A percentile compares a stretch with the other conserved stretches of the same genome.
These are phyloP conservation scores for Dryas octopetala DNA, from an alignment of 306 rosid genomes.

Conservation along the genomic window DNA sequence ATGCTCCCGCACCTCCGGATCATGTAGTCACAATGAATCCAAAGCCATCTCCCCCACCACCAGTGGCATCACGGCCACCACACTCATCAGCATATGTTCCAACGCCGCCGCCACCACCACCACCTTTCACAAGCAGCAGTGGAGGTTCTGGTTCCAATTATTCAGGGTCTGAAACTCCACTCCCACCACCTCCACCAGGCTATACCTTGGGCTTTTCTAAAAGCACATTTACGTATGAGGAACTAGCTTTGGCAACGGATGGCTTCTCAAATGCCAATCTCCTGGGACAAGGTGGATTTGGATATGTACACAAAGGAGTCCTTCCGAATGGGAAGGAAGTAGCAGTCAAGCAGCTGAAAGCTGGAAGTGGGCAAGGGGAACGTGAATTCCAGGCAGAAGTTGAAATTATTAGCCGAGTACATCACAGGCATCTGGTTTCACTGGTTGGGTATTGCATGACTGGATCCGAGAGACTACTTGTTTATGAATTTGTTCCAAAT, in stretches of 20 bases:
- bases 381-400: constrained; percentile 97
- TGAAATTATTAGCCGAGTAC: constrained; percentile 94
- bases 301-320: constrained; percentile 86
- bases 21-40: constrained; percentile 39
- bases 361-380: constrained; percentile 98
- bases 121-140: constrained; percentile 63
- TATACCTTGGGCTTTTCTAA: constrained; percentile 60
- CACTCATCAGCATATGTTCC: constrained; percentile 26
- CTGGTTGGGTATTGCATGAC: constrained; percentile 90
- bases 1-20: constrained; percentile 66
- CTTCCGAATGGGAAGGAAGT: constrained; percentile 96
- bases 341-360: constrained; percentile 89
- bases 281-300: constrained; percentile 97
- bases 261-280: constrained; percentile 96
- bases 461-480: constrained; percentile 78
- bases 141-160: constrained; percentile 88
- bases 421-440: constrained; percentile 93
- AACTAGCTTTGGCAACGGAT: constrained; percentile 83
- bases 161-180: constrained; percentile 67
- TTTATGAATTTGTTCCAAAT: constrained; percentile 88
- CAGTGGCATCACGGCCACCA: constrained; percentile 60
- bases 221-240: constrained; percentile 76
- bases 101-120: constrained; percentile 40
- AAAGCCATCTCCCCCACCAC: constrained; percentile 62
- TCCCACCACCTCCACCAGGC: constrained; percentile 75